Base-by-base conservation (phyloP, 139 green algal genomes). In the Chlamydomonas applanata region DNA sequence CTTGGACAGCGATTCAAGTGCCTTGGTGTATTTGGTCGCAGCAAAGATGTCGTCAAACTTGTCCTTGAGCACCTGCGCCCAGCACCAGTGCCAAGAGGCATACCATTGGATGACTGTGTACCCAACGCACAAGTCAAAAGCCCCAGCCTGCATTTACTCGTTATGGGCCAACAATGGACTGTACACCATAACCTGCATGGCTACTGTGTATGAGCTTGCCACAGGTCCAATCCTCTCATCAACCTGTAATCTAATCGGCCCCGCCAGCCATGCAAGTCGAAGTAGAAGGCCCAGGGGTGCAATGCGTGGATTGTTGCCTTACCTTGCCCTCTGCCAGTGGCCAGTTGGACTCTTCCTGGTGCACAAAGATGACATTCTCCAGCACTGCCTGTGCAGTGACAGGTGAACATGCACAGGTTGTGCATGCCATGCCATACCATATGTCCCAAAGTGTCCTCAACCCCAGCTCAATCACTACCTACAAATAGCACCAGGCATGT, bases 341-440 rank as follows among this genome's bases (percentile, higher is more conserved):
- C 96, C 96, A 99, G 83, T 97, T 98, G 74, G 86, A 91, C 25
- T 99, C 96, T 74, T 99, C 96, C 80, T 99, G 95, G 82, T 99
- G 96, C 56, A 99, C 96, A 76, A 99, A 99, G 52, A 99, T 96
- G 25, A 99, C 96, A 73, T 97, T 97, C 69, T 99, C 96, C 72
- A 99, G 85, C 64, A 91, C 78, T 25, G 87, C 87, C 86, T 91
- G 75, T 68, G 60, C 60, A 68, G 29, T n/a, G 17, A 65, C 19
- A 14, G 19, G 57, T 29, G 19, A 14, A 33, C 19, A 65, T 9
- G 19, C 57, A 25, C 19, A 29, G 9, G 57, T 19, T 65, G 9
- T 25, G 19, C 27, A 49, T 68, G 60, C 60, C 30, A 68, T 68
- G 27, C 29, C 30, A 68, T 44, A 22, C 25, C 60, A 68, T 68